Conservation (phyloP, 805 yeast species). For the Starmera pachycereana region DNA sequence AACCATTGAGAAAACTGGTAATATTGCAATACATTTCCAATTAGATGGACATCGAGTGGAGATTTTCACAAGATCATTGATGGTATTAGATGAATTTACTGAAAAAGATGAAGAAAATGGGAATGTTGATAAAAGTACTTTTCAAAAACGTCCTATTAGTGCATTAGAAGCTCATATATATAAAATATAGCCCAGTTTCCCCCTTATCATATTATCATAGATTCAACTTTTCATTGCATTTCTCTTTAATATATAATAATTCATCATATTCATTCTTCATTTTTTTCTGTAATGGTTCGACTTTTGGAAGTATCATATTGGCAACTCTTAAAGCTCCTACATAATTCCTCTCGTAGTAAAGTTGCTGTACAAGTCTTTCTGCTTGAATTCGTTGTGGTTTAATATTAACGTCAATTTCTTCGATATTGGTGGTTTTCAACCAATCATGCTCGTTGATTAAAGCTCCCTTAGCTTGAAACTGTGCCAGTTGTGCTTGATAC, state of each 20-base stretch:
- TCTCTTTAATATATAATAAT: conserved; percentile 31
- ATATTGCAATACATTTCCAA: conserved; percentile 52
- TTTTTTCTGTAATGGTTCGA: conserved; percentile 22
- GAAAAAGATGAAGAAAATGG: conserved; percentile 23
- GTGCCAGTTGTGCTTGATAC: conserved; percentile 38
- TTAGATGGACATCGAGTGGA: conserved; percentile 44
- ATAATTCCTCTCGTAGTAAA: conserved; percentile 48
- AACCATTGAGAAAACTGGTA: conserved; percentile 52
- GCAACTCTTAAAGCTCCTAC: conserved; percentile 37
- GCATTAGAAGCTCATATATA: conserved; percentile 33
- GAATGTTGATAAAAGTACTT: conserved; percentile 5
- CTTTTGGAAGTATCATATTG: too few relatives aligned
- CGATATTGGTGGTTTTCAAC: conserved; percentile 25
- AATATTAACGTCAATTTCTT: conserved; percentile 20
- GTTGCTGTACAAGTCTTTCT: conserved; percentile 51
- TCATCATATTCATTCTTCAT: conserved; percentile 42
- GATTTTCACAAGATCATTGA: conserved; percentile 50
- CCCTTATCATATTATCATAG: not conserved
- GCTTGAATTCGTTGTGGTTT: conserved; percentile 49
- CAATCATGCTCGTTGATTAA: conserved; percentile 34
- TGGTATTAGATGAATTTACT: conserved; percentile 62
- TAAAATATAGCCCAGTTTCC: not conserved
- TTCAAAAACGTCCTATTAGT: conserved; percentile 28
- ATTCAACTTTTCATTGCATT: conserved; percentile 18
- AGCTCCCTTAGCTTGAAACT: conserved; percentile 50